Evolutionary conservation across 331 rosid species (phyloP).

Genomic region (Prunus yedoensis): DNA sequence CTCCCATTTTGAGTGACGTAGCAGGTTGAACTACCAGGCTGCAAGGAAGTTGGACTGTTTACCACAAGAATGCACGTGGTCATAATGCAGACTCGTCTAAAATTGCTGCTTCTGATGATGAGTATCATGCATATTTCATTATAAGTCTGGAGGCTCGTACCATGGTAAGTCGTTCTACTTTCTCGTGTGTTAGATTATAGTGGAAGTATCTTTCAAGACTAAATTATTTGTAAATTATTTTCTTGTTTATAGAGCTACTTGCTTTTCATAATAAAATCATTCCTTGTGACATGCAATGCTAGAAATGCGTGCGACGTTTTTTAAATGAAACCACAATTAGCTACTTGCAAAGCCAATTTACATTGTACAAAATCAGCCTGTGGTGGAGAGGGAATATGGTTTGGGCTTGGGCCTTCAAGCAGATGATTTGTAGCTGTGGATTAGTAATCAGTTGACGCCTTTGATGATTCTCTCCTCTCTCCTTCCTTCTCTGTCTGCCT

Average conservation of each 20-base stretch:
- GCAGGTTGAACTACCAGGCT: conserved; percentile 96
- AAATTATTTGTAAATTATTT: not conserved
- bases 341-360: not conserved
- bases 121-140: conserved; percentile 92
- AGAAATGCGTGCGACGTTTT: not conserved
- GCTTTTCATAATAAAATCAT: conserved; percentile 7
- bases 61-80: conserved; percentile 85
- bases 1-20: conserved; percentile 16
- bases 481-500: not conserved
- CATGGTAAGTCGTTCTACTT: conserved; percentile 58
- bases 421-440: not conserved
- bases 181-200: conserved; percentile 7
- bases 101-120: conserved; percentile 65
- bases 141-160: conserved; percentile 97
- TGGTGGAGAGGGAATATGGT: not conserved
- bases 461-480: not conserved
- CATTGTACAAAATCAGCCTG: not conserved
- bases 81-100: conserved; percentile 64
- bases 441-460: not conserved
- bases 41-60: conserved; percentile 99
- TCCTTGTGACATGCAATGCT: not conserved
- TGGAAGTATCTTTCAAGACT: not conserved
- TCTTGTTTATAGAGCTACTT: not conserved
- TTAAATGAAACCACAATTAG: not conserved
- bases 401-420: not conserved